These are phyloP conservation scores for Boletus vinaceobasis DNA, from an alignment of 768 basidiomycete species.

Conservation along the genomic window DNA sequence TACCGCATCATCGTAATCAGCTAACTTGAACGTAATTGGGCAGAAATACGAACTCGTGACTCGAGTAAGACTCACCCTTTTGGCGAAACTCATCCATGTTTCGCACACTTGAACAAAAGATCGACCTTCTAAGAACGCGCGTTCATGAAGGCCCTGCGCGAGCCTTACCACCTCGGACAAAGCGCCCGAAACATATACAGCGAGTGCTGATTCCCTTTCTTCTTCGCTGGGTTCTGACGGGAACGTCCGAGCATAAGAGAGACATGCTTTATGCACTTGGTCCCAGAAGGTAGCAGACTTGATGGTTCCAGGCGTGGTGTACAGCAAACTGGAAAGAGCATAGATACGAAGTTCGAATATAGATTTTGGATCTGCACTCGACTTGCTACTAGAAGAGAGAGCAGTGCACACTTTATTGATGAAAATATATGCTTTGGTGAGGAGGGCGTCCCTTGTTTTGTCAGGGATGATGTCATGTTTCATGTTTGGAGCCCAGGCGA, in stretches of 20 bases:
- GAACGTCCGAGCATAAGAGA: conserved; percentile 27
- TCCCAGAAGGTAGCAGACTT: conserved; percentile 66
- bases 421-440: conserved; percentile 57
- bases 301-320: conserved; percentile 45
- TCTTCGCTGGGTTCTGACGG: conserved; percentile 10
- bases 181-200: conserved; percentile 38
- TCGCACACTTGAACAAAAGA: conserved; percentile 66
- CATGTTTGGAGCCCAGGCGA: conserved; percentile 52
- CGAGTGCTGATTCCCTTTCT: conserved; percentile 27
- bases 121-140: conserved; percentile 44
- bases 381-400: conserved; percentile 30
- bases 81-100: conserved; percentile 67
- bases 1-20: not conserved
- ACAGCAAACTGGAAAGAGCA: conserved; percentile 45
- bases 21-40: not conserved
- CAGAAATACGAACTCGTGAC: not conserved
- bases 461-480: conserved; percentile 35
- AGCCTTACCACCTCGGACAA: conserved; percentile 44
- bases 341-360: conserved; percentile 41
- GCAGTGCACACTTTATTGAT: conserved; percentile 36
- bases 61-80: conserved; percentile 42
- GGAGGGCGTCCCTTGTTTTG: conserved; percentile 55
- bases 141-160: conserved; percentile 37
- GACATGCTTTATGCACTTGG: conserved; percentile 52
- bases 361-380: conserved; percentile 12